Evolutionary conservation across 1,284 basidiomycete genomes (phyloP), one percentile per base, ranked within the genome.

Genomic region (Pseudozyma tsukubaensis): DNA sequence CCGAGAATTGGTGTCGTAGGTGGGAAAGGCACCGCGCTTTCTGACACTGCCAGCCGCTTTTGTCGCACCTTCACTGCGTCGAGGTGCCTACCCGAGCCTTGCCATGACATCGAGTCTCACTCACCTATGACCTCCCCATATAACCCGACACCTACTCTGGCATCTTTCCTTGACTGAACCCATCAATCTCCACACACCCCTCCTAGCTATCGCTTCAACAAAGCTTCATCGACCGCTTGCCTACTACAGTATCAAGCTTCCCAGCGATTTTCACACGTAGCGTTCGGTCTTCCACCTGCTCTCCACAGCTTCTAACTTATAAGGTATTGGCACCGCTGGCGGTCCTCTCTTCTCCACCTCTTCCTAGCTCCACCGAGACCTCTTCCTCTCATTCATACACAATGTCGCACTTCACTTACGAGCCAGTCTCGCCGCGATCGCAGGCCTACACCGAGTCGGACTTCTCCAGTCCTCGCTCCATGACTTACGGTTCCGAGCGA

Each of bases 361-460:
- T 5, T 40, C 40, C 10, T 34, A 21, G 19, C 44, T 12, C 11
- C 11, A 45, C 11, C 21, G 9, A 18, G 16, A n/a, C n/a, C n/a
- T 40, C 16, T 42, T 18, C 40, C 47, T 3, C 21, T 16, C 44
- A 18, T 10, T 34, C 21, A 34, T 34, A 24, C 18, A 60, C 49
- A 34, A 67, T 67, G 58, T 67, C 66, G 47, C 55, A 40, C 61
- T 71, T 57, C 54, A 37, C 68, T n/a, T 54, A 64, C 50, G 62
- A 65, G 50, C 61, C 61, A n/a, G 50, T 58, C 19, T 71, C 68
- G 49, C 69, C 69, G 32, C 69, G 69, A 35, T 61, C 62, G 42
- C 59, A 54, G 50, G 50, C 49, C 32, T 60, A 47, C 62, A 72
- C 45, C 59, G 62, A 66, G 42, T 72, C 69, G 37, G 49, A 13